Evolutionary conservation across 495 filamentous ascomycete genomes (phyloP).

Genomic region (Penicillium crystallinum): DNA sequence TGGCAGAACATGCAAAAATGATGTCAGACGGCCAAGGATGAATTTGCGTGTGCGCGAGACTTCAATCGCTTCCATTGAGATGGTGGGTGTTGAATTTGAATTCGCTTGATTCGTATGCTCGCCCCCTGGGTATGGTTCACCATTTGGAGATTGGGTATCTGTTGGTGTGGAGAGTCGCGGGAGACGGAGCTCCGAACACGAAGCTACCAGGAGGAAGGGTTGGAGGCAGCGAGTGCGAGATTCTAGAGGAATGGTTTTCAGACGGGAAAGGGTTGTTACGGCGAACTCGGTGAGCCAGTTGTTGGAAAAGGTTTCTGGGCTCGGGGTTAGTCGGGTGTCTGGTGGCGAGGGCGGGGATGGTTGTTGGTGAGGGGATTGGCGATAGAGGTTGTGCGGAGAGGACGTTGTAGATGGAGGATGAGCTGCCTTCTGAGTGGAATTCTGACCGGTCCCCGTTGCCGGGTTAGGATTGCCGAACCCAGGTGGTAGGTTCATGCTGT

Average conservation of each 20-base stretch:
- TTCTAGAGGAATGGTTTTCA: conserved; percentile 47
- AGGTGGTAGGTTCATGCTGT: conserved; percentile 20
- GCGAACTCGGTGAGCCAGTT: conserved; percentile 51
- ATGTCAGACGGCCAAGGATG: conserved; percentile 43
- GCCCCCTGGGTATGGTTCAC: not conserved
- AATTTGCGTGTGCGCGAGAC: conserved; percentile 42
- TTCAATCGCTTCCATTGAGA: conserved; percentile 45
- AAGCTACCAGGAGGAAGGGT: conserved; percentile 49
- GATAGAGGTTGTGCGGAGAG: conserved; percentile 5
- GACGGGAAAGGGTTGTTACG: conserved; percentile 45
- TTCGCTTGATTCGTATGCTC: conserved; percentile 5
- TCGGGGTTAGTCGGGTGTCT: not conserved
- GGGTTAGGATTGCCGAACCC: conserved; percentile 13
- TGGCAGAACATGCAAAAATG: conserved; percentile 44
- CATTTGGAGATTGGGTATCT: not conserved
- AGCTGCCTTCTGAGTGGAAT: not conserved
- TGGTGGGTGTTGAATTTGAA: conserved; percentile 17
- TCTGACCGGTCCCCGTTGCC: not conserved
- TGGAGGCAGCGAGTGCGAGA: conserved; percentile 53
- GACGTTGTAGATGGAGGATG: not conserved
- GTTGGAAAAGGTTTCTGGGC: conserved; percentile 23
- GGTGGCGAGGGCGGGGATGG: not conserved
- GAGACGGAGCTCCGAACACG: conserved; percentile 46
- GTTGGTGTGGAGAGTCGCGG: conserved; percentile 13
- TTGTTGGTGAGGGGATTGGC: not conserved